Base-by-base conservation (phyloP, 2,329 filamentous ascomycete genomes). In the Rasamsonia emersonii region DNA sequence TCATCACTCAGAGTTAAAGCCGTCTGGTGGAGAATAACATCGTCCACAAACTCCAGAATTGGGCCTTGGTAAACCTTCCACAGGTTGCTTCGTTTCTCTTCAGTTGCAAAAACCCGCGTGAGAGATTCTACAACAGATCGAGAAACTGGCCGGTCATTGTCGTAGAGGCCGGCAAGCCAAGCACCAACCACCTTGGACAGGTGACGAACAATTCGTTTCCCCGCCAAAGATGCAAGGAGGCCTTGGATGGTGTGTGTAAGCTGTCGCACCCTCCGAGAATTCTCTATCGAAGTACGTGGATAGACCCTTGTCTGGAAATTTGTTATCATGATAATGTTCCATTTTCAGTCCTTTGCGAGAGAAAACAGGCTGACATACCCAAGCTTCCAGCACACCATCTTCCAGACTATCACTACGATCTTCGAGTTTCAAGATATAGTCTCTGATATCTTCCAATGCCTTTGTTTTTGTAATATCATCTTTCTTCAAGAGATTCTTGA, bases 401-500 rank as follows among this genome's bases (percentile, higher is more conserved):
- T 95, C 86, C 11, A 82, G 65, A 18, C 77, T 79, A 16, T 71
- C 75, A 44, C 70, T 64, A 34, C 68, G 45, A 13, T 48, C 39
- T 69, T 72, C 53, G 54, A 70, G 24, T 58, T 70, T 56, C 65
- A 71, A 67, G 23, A 84, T 65, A 50, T 82, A 73, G 19, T 71
- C 56, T 28, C 85, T 70, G 13, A 98, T 62, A 32, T 96, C 89
- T 47, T 96, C 88, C 17, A 98, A 65, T 0, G 85, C 89, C 56
- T 89, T 94, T 5, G 81, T 72, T 55, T 94, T 93, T 21, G 91
- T 98, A 8, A 78, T 93, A 49, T 79, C 81, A 62, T 95, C 89
- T 61, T 91, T 93, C 64, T 96, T 98, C 30, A 79, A 71, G 3
- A 95, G 62, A 46, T 93, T 94, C 60, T 95, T 93, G 64, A 95